Evolutionary conservation across 768 basidiomycete genomes (phyloP).

Genomic region (Tulasnella sp.): DNA sequence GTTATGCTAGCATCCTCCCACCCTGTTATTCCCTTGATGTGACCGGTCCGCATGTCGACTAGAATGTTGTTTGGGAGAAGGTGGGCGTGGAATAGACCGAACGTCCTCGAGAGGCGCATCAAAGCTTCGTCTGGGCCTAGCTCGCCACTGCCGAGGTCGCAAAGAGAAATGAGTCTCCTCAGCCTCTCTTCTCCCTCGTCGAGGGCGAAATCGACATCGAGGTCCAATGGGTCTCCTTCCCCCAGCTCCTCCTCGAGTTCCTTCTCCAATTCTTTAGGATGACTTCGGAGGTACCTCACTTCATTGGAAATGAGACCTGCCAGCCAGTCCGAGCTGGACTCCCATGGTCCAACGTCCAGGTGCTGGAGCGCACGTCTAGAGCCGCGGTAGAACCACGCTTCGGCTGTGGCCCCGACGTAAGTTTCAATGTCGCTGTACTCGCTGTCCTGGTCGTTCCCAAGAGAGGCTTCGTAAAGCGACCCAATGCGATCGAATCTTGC

Average conservation of each 20-base stretch:
- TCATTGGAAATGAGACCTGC: slow-evolving; percentile 18
- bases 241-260: slow-evolving; percentile 14
- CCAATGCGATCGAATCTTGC: slow-evolving; percentile 18
- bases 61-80: slow-evolving; percentile 24
- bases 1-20: slow-evolving; percentile 20
- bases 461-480: background rate
- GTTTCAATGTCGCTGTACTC: slow-evolving; percentile 13
- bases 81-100: slow-evolving; percentile 23
- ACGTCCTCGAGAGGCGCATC: background rate
- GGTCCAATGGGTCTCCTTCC: background rate
- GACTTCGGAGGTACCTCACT: slow-evolving; percentile 14
- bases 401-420: slow-evolving; percentile 13
- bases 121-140: slow-evolving; percentile 7
- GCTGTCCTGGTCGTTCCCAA: slow-evolving; percentile 5
- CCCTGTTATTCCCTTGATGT: slow-evolving; percentile 13
- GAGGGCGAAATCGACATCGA: slow-evolving; percentile 5
- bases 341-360: slow-evolving; percentile 20
- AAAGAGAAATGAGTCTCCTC: background rate
- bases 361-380: background rate
- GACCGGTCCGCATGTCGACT: slow-evolving; percentile 15
- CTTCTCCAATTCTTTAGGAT: slow-evolving; percentile 7
- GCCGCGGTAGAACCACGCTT: slow-evolving; percentile 23
- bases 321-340: slow-evolving; percentile 21
- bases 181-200: slow-evolving; percentile 3
- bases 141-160: slow-evolving; percentile 21